Evolutionary conservation across 2,329 filamentous ascomycete species (phyloP).

Genomic region (Eutypella sp.): DNA sequence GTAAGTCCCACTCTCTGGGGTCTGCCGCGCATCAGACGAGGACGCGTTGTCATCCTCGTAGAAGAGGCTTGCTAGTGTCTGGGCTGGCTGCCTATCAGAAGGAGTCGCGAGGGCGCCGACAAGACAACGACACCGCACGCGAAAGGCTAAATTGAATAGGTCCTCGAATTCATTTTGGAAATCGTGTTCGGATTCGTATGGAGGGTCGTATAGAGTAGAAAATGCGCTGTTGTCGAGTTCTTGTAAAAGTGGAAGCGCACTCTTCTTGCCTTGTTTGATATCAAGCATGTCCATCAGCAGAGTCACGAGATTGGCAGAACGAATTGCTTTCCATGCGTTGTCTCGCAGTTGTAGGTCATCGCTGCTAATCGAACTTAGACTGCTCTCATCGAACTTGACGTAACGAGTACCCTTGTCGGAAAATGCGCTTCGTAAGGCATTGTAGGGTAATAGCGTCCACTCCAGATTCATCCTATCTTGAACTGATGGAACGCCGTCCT

Average conservation of each 20-base stretch:
- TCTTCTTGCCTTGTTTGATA: constrained; percentile 5
- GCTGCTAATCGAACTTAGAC: constrained; percentile 10
- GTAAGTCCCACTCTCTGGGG: constrained; percentile 14
- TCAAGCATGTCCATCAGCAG: constrained; percentile 17
- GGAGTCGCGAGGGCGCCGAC: constrained; percentile 10
- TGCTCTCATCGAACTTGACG: constrained; percentile 6
- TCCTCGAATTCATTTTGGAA: constrained; percentile 2
- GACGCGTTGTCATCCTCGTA: constrained; percentile 9
- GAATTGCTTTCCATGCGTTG: constrained; percentile 9
- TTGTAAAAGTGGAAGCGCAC: constrained; percentile 11
- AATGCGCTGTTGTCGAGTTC: constrained; percentile 21
- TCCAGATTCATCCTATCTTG: constrained; percentile 11
- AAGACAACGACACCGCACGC: constrained; percentile 17
- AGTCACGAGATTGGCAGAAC: constrained; percentile 20
- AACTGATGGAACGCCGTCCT: constrained; percentile 6
- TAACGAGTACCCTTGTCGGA: constrained; percentile 9
- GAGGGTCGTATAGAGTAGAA: constrained; percentile 11
- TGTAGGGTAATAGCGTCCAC: constrained; percentile 8
- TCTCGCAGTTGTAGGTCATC: constrained; percentile 7
- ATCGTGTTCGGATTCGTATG: too few relatives aligned
- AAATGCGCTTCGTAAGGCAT: constrained; percentile 15
- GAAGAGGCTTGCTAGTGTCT: constrained; percentile 20
- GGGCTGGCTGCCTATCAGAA: constrained; percentile 4
- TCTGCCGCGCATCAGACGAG: constrained; percentile 5
- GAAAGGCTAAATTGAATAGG: constrained; percentile 16